Evolutionary conservation across 2,329 filamentous ascomycete genomes (phyloP).

Genomic region (Metarhizium rileyi): DNA sequence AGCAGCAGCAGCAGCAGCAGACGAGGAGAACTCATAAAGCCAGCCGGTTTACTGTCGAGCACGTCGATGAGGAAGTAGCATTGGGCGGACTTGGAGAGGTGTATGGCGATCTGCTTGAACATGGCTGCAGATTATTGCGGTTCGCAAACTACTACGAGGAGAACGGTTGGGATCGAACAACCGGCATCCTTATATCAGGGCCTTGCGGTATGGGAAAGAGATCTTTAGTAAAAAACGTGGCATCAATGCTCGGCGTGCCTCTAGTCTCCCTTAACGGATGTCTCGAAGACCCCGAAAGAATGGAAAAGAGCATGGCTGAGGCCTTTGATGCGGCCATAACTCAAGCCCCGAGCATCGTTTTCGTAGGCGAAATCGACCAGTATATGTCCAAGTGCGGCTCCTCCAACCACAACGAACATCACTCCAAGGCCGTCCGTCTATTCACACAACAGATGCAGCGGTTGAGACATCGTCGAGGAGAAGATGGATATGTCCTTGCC

Average conservation of each 20-base stretch:
- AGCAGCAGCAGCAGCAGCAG: conserved; percentile 16
- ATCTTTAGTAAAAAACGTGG: conserved; percentile 64
- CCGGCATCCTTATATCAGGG: conserved; percentile 65
- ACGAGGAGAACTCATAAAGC: conserved; percentile 22
- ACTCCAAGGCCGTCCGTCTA: conserved; percentile 76
- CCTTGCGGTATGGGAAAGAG: conserved; percentile 76
- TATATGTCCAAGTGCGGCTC: conserved; percentile 74
- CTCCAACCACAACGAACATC: conserved; percentile 76
- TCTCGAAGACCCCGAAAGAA: conserved; percentile 28
- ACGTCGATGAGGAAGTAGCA: conserved; percentile 10
- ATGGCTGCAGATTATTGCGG: conserved; percentile 12
- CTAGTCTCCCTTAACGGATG: conserved; percentile 48
- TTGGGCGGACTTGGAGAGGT: conserved; percentile 22
- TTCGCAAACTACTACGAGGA: conserved; percentile 12
- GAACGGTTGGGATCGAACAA: conserved; percentile 8
- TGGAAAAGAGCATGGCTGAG: conserved; percentile 29
- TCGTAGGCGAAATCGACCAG: conserved; percentile 80
- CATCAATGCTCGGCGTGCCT: conserved; percentile 61
- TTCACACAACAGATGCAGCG: conserved; percentile 82
- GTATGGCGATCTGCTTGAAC: conserved; percentile 12
- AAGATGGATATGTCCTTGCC: conserved; percentile 71
- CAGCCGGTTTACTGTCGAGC: conserved; percentile 22
- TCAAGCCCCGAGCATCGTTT: conserved; percentile 79
- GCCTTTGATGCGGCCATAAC: conserved; percentile 67
- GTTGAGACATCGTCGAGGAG: conserved; percentile 58